Percentiles rank a stretch among this genome's conserved stretches.
Evolutionary conservation across 768 basidiomycete genomes (phyloP).

Genomic region (Tulasnella sp.): DNA sequence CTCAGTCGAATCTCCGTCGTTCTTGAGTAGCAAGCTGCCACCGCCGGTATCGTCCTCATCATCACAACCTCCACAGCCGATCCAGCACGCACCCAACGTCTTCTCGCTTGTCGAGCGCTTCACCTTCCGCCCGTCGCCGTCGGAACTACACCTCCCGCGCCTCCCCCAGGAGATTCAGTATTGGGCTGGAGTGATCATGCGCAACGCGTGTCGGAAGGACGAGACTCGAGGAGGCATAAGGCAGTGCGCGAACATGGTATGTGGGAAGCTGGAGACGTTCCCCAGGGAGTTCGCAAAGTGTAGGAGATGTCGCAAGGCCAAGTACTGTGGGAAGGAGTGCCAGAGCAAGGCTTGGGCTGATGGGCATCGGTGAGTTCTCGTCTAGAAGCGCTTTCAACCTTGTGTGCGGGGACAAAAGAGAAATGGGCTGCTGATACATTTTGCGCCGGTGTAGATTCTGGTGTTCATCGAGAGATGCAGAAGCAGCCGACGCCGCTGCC

Average conservation of each 20-base stretch:
- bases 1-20: background rate
- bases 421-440: no score
- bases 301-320: constrained; percentile 88
- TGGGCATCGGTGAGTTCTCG: constrained; percentile 55
- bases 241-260: constrained; percentile 98
- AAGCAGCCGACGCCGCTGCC: constrained; percentile 9
- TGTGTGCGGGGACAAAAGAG: no score
- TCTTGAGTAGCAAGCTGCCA: background rate
- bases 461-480: constrained; percentile 12
- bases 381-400: background rate
- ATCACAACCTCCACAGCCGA: constrained; percentile 24
- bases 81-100: constrained; percentile 60
- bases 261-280: constrained; percentile 86
- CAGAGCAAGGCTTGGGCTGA: constrained; percentile 95
- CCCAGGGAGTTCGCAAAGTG: constrained; percentile 97
- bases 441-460: constrained; percentile 8
- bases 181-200: constrained; percentile 99
- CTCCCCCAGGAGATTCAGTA: constrained; percentile 89
- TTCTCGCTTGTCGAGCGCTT: constrained; percentile 95
- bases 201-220: constrained; percentile 97
- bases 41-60: background rate
- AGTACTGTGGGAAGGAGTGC: constrained; percentile 97
- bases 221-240: constrained; percentile 84
- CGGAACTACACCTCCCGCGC: constrained; percentile 59
- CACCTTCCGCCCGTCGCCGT: constrained; percentile 83